phyloP scores from a whole-genome alignment of 306 rosid species.

The Sophora flavescens region DNA sequence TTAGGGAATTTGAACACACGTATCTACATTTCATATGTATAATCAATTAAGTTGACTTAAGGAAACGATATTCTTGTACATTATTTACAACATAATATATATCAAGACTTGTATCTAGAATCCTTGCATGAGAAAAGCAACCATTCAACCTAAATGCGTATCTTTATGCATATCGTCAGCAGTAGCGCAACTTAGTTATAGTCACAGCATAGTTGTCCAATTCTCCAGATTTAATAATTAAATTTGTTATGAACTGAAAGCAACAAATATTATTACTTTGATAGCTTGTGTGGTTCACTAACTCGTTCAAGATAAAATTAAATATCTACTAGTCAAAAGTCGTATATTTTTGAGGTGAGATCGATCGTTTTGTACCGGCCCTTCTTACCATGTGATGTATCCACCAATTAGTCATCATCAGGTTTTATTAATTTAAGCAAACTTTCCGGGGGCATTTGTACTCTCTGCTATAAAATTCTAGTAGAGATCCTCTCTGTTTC shows the following conservation, averaged over 20 bases:
- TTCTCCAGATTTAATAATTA: neutral
- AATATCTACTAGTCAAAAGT: slow-evolving; percentile 41
- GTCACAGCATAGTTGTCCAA: neutral
- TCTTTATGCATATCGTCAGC: neutral
- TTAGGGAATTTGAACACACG: too few relatives aligned
- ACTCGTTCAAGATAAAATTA: neutral
- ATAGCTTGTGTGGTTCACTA: neutral
- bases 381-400: slow-evolving; percentile 22
- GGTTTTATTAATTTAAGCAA: neutral
- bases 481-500: too few relatives aligned
- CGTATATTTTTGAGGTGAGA: neutral
- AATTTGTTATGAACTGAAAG: neutral
- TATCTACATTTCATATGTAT: too few relatives aligned
- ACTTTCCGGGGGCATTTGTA: neutral
- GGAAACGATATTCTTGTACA: neutral
- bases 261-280: neutral
- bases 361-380: slow-evolving; percentile 34
- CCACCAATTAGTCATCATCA: slow-evolving; percentile 31
- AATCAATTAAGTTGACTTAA: too few relatives aligned
- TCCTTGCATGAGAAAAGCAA: slow-evolving; percentile 5
- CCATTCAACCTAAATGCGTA: neutral
- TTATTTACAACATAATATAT: neutral
- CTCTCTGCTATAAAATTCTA: neutral
- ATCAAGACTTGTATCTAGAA: slow-evolving; percentile 24
- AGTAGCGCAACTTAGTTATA: neutral